Evolutionary conservation across 345 rosid genomes (phyloP).

Genomic region (Trapa bicornis): DNA sequence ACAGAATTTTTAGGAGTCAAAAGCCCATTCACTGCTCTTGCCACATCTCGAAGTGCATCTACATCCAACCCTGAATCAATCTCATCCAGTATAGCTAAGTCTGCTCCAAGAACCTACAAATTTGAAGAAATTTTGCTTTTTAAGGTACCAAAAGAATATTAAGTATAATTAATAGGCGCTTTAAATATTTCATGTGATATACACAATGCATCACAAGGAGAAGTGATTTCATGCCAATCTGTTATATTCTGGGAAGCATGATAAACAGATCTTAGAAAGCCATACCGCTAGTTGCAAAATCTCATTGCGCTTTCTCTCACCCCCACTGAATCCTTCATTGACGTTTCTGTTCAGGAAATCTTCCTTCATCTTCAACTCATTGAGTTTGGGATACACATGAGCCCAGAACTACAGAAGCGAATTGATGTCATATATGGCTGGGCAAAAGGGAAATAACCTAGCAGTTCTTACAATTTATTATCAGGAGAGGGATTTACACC

Average conservation of each 20-base stretch:
- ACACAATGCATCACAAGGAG: background rate
- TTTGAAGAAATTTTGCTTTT: background rate
- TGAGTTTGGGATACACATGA: conserved; percentile 62
- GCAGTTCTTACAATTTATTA: background rate
- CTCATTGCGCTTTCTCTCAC: conserved; percentile 95
- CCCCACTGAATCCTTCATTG: conserved; percentile 98
- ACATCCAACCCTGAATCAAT: conserved; percentile 95
- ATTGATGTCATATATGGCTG: background rate
- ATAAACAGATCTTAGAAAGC: no score
- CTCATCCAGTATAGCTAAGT: conserved; percentile 83
- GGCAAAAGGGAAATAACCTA: background rate
- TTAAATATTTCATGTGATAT: no score
- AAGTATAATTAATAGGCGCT: no score
- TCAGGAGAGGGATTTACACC: conserved; percentile 21
- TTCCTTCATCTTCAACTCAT: conserved; percentile 72
- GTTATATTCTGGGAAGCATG: no score
- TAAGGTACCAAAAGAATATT: no score
- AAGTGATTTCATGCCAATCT: background rate
- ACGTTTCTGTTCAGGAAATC: conserved; percentile 95
- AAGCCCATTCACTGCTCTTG: conserved; percentile 81
- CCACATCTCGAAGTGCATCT: conserved; percentile 90
- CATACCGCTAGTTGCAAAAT: conserved; percentile 86
- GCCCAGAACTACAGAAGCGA: conserved; percentile 65
- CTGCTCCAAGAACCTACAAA: conserved; percentile 78
- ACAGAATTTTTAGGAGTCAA: conserved; percentile 76